phyloP scores from a whole-genome alignment of 257 asterid species.

The Fraxinus quadrangulata region DNA sequence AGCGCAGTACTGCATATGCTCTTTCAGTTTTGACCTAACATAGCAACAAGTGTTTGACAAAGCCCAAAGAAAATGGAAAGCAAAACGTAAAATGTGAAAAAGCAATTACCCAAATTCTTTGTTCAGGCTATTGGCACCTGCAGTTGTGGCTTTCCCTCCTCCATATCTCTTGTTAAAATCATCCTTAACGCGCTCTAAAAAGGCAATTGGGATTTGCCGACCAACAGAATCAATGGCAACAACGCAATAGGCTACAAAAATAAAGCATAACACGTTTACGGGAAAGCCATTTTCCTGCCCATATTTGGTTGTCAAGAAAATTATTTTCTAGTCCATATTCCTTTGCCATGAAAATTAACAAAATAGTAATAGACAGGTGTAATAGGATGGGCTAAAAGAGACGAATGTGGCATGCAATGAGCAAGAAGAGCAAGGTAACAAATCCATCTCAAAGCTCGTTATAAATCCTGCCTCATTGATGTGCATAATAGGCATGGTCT shows the following conservation, averaged over 20 bases:
- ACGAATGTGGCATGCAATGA: too few relatives aligned
- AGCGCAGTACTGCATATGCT: conserved; percentile 52
- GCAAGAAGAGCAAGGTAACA: too few relatives aligned
- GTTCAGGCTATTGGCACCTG: conserved; percentile 46
- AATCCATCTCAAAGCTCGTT: too few relatives aligned
- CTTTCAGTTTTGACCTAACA: conserved; percentile 53
- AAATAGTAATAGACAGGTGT: too few relatives aligned
- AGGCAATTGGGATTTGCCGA: conserved; percentile 50
- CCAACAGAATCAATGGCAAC: conserved; percentile 60
- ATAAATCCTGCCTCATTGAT: too few relatives aligned
- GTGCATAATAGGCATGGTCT: too few relatives aligned
- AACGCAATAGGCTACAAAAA: conserved; percentile 49
- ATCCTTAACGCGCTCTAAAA: conserved; percentile 50
- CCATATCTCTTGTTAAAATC: conserved; percentile 50
- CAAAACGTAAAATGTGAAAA: not conserved
- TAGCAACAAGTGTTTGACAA: not conserved
- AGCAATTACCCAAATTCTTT: conserved; percentile 48
- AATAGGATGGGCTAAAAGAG: too few relatives aligned
- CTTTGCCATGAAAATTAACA: too few relatives aligned
- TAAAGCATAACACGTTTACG: too few relatives aligned
- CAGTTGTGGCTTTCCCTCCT: conserved; percentile 50
- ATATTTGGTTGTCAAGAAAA: too few relatives aligned
- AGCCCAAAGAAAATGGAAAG: not conserved
- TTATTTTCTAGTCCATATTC: too few relatives aligned
- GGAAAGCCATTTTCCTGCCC: too few relatives aligned